Conservation (phyloP, 371 early-diverging fungal species). For the Mucor irregularis region DNA sequence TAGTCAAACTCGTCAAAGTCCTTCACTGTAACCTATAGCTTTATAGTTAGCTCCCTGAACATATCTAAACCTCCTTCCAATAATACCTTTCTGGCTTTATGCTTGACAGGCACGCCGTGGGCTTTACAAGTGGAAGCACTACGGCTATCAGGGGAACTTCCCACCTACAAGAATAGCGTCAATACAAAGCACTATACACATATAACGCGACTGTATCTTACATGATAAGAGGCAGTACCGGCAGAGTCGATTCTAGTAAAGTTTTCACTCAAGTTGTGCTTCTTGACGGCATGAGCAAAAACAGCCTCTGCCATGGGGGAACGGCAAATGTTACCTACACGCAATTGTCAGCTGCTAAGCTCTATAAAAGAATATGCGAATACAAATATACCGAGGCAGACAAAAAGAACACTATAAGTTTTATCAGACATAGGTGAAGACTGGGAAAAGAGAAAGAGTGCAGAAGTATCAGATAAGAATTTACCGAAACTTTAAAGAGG, state of each 20-base stretch:
- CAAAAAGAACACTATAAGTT: conserved; percentile 64
- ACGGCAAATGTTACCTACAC: conserved; percentile 85
- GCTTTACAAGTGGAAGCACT: conserved; percentile 67
- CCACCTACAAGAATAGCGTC: conserved; percentile 38
- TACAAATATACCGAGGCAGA: conserved; percentile 64
- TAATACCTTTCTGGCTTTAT: conserved; percentile 70
- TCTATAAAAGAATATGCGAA: not conserved
- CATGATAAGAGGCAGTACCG: conserved; percentile 86
- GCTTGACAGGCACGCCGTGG: conserved; percentile 83
- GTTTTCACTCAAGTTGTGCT: conserved; percentile 51
- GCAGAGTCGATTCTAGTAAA: conserved; percentile 84
- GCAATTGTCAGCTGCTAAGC: not conserved
- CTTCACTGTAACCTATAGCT: conserved; percentile 36
- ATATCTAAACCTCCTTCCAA: not conserved
- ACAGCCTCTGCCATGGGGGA: conserved; percentile 93
- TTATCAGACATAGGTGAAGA: conserved; percentile 38
- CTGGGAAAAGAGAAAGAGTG: too few relatives aligned
- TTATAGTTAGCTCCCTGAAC: not conserved
- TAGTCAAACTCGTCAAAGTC: conserved; percentile 82
- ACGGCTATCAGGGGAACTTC: conserved; percentile 74
- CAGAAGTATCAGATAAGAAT: too few relatives aligned
- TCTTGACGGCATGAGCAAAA: conserved; percentile 71
- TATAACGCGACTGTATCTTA: conserved; percentile 25
- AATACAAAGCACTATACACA: not conserved
- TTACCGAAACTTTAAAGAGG: too few relatives aligned